Evolutionary conservation across 2,329 filamentous ascomycete species (phyloP).

Genomic region (Cercospora nicotianae): DNA sequence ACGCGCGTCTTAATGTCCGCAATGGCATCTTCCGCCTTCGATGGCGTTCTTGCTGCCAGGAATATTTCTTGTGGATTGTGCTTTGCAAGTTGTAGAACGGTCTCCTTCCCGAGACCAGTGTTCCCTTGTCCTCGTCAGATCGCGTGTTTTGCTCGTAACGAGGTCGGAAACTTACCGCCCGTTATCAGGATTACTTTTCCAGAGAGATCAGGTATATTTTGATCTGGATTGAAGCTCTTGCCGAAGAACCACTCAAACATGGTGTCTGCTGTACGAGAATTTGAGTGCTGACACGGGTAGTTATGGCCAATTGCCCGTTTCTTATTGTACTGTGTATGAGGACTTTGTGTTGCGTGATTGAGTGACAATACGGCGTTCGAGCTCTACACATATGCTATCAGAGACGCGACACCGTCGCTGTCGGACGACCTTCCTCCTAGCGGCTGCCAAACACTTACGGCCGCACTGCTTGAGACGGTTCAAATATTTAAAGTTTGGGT

Average conservation of each 20-base stretch:
- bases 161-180: slow-evolving; percentile 20
- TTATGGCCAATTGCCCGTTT: neutral
- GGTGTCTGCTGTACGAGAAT: neutral
- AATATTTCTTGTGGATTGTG: slow-evolving; percentile 51
- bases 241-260: slow-evolving; percentile 27
- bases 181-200: slow-evolving; percentile 38
- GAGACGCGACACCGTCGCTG: neutral
- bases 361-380: neutral
- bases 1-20: slow-evolving; percentile 41
- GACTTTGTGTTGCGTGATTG: neutral
- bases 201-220: slow-evolving; percentile 36
- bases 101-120: slow-evolving; percentile 51
- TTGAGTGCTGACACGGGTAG: neutral
- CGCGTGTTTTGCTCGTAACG: neutral
- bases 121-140: slow-evolving; percentile 37
- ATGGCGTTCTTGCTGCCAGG: slow-evolving; percentile 48
- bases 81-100: slow-evolving; percentile 47
- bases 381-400: neutral
- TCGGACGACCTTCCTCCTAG: neutral
- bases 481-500: neutral
- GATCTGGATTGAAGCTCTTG: slow-evolving; percentile 33
- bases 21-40: slow-evolving; percentile 47
- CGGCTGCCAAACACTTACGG: neutral
- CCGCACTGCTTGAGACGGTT: neutral
- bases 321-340: neutral